Evolutionary conservation across 2,329 filamentous ascomycete species (phyloP), one percentile per base, ranked within the genome.

Genomic region (Beauveria brongniartii): DNA sequence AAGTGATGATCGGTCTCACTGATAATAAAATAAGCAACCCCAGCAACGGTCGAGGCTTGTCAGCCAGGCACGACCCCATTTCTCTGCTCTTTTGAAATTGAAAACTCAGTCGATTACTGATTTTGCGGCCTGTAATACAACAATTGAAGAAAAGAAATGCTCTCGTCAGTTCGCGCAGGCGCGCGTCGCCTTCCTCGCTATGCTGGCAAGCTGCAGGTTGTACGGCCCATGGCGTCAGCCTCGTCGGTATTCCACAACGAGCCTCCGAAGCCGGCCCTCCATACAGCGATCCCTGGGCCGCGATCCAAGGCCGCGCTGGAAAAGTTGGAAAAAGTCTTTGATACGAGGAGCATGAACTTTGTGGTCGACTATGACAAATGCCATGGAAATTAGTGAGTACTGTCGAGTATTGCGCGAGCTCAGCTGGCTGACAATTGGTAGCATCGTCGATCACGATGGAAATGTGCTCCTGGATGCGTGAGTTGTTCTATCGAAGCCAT

Each of bases 271-370:
- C 83, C 83, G 28, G 69, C 77, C 2, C 70, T 85, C 68, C 82
- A 81, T 75, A 83, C 81, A 28, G 74, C 77, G 56, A 89, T 96
- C 62, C 91, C 91, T 0, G 91, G 91, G 0, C 91, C 91, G 41
- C 82, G 87, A 77, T 86, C 87, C 73, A 81, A 86, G 78, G 81
- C 84, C 67, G 82, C 83, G 54, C 85, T 89, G 64, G 78, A 85
- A 64, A 84, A 91, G 72, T 82, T 96, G 64, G 79, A 89, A 75
- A 79, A 86, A 70, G 89, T 95, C 62, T 95, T 94, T 70, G 91
- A 96, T 73, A 93, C 90, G 8, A 82, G 91, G 64, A 91, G 88
- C 75, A 77, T 93, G 77, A 95, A 94, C 79, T 90, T 92, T 85
- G 79, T 92, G 68, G 82, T 82, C 63, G 88, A 92, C 74, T 93